A percentile compares a stretch with the other conserved stretches of the same genome.
Evolutionary conservation across 2,329 filamentous ascomycete genomes (phyloP).

Genomic region (Ascochyta rabiei): DNA sequence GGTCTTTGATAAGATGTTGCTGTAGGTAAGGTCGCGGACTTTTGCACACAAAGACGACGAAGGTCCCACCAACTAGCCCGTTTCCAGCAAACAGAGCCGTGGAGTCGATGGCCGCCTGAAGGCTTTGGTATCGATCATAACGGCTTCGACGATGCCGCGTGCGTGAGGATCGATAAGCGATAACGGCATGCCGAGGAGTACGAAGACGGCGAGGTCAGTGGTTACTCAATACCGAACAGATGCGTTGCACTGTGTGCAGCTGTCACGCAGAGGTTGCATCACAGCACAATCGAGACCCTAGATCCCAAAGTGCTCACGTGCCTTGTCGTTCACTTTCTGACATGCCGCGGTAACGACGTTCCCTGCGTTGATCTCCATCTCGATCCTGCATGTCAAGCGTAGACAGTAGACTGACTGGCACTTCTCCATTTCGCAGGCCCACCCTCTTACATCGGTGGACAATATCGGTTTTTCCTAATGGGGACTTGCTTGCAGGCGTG

Average conservation of each 20-base stretch:
- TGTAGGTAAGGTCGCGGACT: neutral
- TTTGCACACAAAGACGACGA: neutral
- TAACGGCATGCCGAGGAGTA: neutral
- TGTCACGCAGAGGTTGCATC: neutral
- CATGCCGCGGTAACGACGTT: slow-evolving; percentile 5
- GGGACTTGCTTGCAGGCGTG: slow-evolving; percentile 1
- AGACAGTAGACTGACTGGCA: too few relatives aligned
- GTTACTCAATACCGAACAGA: neutral
- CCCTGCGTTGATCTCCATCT: slow-evolving; percentile 16
- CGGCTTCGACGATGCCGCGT: neutral
- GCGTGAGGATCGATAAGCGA: neutral
- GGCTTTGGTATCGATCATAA: neutral
- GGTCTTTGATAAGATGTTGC: neutral
- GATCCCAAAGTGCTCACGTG: neutral
- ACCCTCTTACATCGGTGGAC: slow-evolving; percentile 4
- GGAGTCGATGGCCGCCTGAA: neutral
- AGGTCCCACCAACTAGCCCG: neutral
- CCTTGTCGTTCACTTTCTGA: neutral
- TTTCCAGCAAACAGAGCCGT: neutral
- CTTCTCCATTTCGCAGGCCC: slow-evolving; percentile 5
- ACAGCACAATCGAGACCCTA: neutral
- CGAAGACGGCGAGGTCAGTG: neutral
- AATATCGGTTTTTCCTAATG: neutral
- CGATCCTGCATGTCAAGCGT: slow-evolving; percentile 14
- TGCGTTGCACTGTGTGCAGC: neutral